Base-by-base conservation (phyloP, 306 rosid species). In the Benincasa hispida region DNA sequence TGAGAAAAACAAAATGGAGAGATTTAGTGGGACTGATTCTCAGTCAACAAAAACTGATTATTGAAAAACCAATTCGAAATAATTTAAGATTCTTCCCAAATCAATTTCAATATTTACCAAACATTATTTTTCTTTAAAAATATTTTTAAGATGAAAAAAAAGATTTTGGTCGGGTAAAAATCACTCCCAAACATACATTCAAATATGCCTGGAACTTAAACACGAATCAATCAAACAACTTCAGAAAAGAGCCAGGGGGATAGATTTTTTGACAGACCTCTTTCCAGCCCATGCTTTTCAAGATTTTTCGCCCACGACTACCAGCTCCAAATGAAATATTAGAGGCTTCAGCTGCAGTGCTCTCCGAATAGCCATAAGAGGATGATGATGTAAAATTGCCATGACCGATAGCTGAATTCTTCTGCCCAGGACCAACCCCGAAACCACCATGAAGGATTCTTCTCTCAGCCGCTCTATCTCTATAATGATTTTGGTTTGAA, bases 401-500 rank as follows among this genome's bases (percentile, higher is more conserved):
- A 68, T 77, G 77, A 51, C 75, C 62, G 2, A 21, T 51, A 1
- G 15, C 54, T 2, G 80, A 37, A 80, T 81, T 87, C 86, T 91
- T 91, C 80, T 93, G 97, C 79, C 98, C 98, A 8, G 96, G 97
- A 79, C 91, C 93, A 79, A 87, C 88, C 25, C 94, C 89, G 11
- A 85, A 93, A 77, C 88, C 88, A 50, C 97, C 97, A 62, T 91
- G 93, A 89, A 89, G 85, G 72, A 56, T 83, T 84, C 98, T 87
- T 82, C 98, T 93, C 83, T 91, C 98, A 0, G 96, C 90, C 25
- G 96, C 97, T 37, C 96, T 86, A 72, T 93, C 98, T 83, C 92
- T 90, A 69, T 87, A 93, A 61, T 30, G 83, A 73, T 47, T 70
- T 47, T 65, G 63, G 81, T 72, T 86, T 70, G 66, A 80, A 78